phyloP scores from a whole-genome alignment of 2,329 filamentous ascomycete genomes.

The Colletotrichum noveboracense region DNA sequence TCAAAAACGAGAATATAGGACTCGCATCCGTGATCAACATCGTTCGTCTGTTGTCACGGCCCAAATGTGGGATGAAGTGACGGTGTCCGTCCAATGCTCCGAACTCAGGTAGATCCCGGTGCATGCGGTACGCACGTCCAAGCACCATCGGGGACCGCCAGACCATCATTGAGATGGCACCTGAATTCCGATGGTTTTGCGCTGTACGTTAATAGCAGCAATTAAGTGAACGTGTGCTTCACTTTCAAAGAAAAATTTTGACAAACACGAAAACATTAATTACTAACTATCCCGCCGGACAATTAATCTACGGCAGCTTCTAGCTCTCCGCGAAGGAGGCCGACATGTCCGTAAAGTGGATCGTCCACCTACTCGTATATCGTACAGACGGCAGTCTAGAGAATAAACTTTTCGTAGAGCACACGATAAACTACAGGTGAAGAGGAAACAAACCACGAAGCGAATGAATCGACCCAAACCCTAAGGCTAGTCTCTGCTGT shows the following conservation, averaged over 20 bases:
- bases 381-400: neutral
- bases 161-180: neutral
- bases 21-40: neutral
- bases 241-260: neutral
- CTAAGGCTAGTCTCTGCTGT: neutral
- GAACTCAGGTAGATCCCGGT: neutral
- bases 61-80: neutral
- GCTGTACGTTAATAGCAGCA: neutral
- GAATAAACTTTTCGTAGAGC: neutral
- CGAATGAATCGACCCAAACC: neutral
- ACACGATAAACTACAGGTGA: neutral
- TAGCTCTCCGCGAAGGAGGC: neutral
- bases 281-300: neutral
- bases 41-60: neutral
- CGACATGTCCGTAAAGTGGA: neutral
- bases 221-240: rapidly evolving
- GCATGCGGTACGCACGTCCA: neutral
- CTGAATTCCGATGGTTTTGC: neutral
- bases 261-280: neutral
- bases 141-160: neutral
- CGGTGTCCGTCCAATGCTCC: neutral
- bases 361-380: neutral
- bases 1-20: neutral
- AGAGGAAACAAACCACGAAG: neutral
- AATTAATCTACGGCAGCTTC: neutral